A percentile compares a stretch with the other conserved stretches of the same genome.
Evolutionary conservation across 2,329 filamentous ascomycete genomes (phyloP).

Genomic region (Diaporthe ilicicola): DNA sequence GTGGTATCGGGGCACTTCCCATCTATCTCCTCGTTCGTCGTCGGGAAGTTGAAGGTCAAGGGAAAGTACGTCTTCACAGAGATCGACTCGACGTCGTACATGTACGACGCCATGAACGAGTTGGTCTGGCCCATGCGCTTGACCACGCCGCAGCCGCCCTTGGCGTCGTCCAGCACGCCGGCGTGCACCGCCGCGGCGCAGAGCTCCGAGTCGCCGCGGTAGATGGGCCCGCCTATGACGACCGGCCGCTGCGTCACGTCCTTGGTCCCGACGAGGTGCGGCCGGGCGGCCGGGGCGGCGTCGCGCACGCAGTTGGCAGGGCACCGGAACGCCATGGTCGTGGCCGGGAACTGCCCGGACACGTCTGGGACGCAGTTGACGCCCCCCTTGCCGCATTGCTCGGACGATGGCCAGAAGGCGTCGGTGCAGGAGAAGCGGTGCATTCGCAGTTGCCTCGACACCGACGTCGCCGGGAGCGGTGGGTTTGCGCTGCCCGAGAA

Average conservation of each 20-base stretch:
- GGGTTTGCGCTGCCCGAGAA: slow-evolving; percentile 28
- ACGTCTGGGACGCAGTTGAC: slow-evolving; percentile 71
- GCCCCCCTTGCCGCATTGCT: slow-evolving; percentile 75
- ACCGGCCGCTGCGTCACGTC: slow-evolving; percentile 70
- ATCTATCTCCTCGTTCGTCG: slow-evolving; percentile 47
- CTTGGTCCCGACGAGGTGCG: slow-evolving; percentile 73
- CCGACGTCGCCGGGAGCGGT: slow-evolving; percentile 10
- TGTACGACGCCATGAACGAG: slow-evolving; percentile 69
- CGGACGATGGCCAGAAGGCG: slow-evolving; percentile 74
- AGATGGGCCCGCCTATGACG: slow-evolving; percentile 76
- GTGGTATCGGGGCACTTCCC: slow-evolving; percentile 67
- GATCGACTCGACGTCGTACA: slow-evolving; percentile 78
- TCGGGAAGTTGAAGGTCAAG: slow-evolving; percentile 77
- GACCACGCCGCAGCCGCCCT: slow-evolving; percentile 78
- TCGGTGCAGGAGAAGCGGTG: slow-evolving; percentile 65
- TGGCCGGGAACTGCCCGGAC: slow-evolving; percentile 63
- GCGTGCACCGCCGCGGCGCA: slow-evolving; percentile 80
- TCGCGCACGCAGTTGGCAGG: slow-evolving; percentile 76
- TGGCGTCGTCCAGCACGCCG: slow-evolving; percentile 70
- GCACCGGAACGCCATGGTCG: slow-evolving; percentile 76
- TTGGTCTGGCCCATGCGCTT: slow-evolving; percentile 74
- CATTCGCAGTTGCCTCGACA: slow-evolving; percentile 19
- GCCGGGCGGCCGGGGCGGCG: slow-evolving; percentile 74
- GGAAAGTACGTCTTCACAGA: slow-evolving; percentile 90
- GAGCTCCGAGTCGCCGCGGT: slow-evolving; percentile 85